These are phyloP conservation scores for Vitis riparia DNA, from an alignment of 164 flowering plant genomes.

Conservation along the genomic window DNA sequence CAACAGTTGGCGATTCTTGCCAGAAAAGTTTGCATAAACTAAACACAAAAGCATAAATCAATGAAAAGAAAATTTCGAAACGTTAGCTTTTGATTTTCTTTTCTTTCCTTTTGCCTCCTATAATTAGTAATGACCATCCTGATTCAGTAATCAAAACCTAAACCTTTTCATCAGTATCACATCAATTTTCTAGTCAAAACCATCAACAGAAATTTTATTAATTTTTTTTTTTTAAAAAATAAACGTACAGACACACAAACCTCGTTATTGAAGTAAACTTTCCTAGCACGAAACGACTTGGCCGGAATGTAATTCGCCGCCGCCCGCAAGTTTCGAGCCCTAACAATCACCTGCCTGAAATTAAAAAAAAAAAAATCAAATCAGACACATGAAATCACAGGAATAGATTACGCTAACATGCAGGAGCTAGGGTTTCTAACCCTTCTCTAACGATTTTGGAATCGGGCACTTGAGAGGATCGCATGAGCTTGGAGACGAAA, in stretches of 20 bases:
- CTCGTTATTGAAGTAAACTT: conserved; percentile 78
- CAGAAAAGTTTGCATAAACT: too few relatives aligned
- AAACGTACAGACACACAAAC: conserved; percentile 25
- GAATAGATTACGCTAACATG: background rate
- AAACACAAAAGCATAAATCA: too few relatives aligned
- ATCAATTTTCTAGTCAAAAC: too few relatives aligned
- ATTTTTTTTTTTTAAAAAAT: background rate
- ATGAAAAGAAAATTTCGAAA: too few relatives aligned
- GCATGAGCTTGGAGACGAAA: conserved; percentile 95
- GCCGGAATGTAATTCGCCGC: conserved; percentile 82
- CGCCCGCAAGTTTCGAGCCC: conserved; percentile 84
- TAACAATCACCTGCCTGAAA: conserved; percentile 77
- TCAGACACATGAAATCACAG: background rate
- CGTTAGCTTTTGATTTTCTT: too few relatives aligned
- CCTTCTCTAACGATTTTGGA: conserved; percentile 88
- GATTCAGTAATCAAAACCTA: background rate
- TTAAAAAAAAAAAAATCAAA: background rate
- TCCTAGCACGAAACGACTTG: conserved; percentile 81
- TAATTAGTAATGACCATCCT: background rate
- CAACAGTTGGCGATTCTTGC: too few relatives aligned
- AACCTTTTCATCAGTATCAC: too few relatives aligned
- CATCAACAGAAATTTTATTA: too few relatives aligned
- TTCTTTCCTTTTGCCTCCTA: too few relatives aligned
- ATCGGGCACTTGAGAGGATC: conserved; percentile 74
- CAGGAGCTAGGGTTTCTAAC: conserved; percentile 24